Evolutionary conservation across 169 alveolate species (phyloP), one percentile per base, ranked within the genome.

Genomic region (Theileria annulata): DNA sequence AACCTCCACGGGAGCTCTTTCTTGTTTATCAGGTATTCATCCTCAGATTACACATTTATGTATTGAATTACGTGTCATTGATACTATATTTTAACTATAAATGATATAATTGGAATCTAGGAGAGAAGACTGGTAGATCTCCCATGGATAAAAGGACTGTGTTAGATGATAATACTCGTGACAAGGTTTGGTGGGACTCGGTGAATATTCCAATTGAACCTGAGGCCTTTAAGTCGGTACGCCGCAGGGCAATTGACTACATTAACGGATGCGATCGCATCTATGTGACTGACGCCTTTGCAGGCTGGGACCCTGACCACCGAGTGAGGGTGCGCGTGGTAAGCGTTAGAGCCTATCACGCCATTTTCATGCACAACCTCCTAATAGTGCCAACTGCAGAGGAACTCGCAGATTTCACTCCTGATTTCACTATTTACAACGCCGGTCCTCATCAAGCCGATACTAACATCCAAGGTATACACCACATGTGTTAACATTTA

Each of bases 341-440:
- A 25, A 91, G 96, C 72, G 87, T 96, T 12, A 82, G 99, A 72
- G 98, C 99, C 47, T 97, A 97, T 88, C 99, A 97, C 83, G 99
- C 99, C 5, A 92, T 96, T 42, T 97, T 96, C 94, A 97, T 97
- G 99, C 92, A 93, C 85, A 95, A 97, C 87, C 95, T 97, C 98
- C 94, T 97, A 37, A 95, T 97, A 47, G 91, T 95, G 74, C 98
- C 97, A 17, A 79, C 94, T 0, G 59, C 71, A 21, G 96, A 93
- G 78, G 97, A 96, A 79, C 87, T 95, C 51, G 90, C 74, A 72
- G 90, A 90, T 71, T 94, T 91, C 68, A 90, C 75, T 19, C 94
- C 97, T 1, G 98, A 97, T 73, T 96, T 94, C 91, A 92, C 93
- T 54, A 93, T 96, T 58, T 88, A 95, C 86, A 97, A 96, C 87